Evolutionary conservation across 2,329 filamentous ascomycete genomes (phyloP), one percentile per base, ranked within the genome.

Genomic region (Stemphylium beticola): DNA sequence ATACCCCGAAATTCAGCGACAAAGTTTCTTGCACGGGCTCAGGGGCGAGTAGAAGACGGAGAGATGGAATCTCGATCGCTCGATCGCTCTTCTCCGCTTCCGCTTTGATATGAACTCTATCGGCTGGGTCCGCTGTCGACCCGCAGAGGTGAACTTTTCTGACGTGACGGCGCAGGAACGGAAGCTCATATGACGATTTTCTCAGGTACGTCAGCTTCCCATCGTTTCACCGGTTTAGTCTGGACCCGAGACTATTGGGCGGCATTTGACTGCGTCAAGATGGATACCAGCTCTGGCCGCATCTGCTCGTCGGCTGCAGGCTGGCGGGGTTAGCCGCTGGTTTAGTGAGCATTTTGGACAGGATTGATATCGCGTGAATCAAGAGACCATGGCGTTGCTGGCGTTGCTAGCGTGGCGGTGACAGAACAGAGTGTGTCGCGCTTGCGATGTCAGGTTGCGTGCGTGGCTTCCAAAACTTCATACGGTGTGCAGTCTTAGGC

Each of bases 91-190:
- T 15, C n/a, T 15, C 22, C 24, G 26, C 24, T 40, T 32, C 38
- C 31, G 31, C 22, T 37, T 40, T 46, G 26, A 34, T 39, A n/a
- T 34, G 26, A 37, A 29, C 31, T 33, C 15, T 33, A n/a, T 53
- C 45, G 45, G 38, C 26, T 53, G 45, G 38, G 29, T 26, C 45
- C 33, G 32, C 33, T 33, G 11, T 33, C 15, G 17, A 42, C 31
- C 20, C 14, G 14, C 20, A 40, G 33, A 26, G n/a, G 31, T 24
- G 15, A 39, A 20, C 26, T 24, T 37, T 33, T 31, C 40, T 54
- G 51, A 54, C 51, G 51, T 47, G 36, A 49, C 18, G 4, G 20
- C 22, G 6, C 32, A 34, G 45, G 36, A 15, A 22, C 29, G 24
- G 39, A 20, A 31, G 11, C 17, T 34, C 10, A 39, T 22, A 8